phyloP scores from a whole-genome alignment of 768 basidiomycete genomes.

The Trametes maxima region DNA sequence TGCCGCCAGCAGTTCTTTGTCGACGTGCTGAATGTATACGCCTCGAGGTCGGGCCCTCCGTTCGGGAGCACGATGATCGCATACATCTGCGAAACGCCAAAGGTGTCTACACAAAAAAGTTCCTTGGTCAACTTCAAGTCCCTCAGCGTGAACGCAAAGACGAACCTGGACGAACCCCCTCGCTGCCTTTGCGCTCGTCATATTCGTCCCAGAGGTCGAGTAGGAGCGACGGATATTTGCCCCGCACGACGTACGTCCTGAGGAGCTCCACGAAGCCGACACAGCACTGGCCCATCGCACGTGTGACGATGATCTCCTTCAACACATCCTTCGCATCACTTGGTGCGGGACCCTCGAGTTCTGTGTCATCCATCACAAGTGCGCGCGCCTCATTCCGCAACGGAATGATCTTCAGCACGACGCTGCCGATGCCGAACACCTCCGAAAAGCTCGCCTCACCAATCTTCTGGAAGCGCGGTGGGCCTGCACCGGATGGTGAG shows the following conservation, averaged over 20 bases:
- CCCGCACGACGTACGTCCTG: constrained; percentile 85
- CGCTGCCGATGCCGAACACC: constrained; percentile 87
- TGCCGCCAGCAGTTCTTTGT: constrained; percentile 77
- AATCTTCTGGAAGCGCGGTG: constrained; percentile 68
- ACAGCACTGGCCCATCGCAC: constrained; percentile 75
- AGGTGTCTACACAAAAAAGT: constrained; percentile 55
- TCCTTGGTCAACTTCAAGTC: constrained; percentile 7
- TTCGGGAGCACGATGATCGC: constrained; percentile 89
- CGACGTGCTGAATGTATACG: constrained; percentile 65
- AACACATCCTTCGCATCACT: constrained; percentile 76
- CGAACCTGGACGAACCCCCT: constrained; percentile 82
- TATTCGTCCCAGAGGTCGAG: constrained; percentile 89
- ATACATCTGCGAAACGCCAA: constrained; percentile 78
- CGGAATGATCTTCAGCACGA: constrained; percentile 91
- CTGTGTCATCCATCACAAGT: constrained; percentile 19
- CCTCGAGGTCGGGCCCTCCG: constrained; percentile 89
- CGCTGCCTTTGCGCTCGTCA: constrained; percentile 70
- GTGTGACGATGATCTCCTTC: constrained; percentile 79
- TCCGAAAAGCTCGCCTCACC: constrained; percentile 98
- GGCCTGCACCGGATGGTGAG: constrained; percentile 26
- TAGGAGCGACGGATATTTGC: constrained; percentile 78
- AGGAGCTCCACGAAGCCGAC: constrained; percentile 79
- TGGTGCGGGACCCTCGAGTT: constrained; percentile 61
- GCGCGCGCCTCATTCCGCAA: constrained; percentile 53
- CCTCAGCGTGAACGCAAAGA: constrained; percentile 22